A percentile compares a stretch with the other conserved stretches of the same genome.
Evolutionary conservation across 768 basidiomycete genomes (phyloP).

Genomic region (Podaxis sp.): DNA sequence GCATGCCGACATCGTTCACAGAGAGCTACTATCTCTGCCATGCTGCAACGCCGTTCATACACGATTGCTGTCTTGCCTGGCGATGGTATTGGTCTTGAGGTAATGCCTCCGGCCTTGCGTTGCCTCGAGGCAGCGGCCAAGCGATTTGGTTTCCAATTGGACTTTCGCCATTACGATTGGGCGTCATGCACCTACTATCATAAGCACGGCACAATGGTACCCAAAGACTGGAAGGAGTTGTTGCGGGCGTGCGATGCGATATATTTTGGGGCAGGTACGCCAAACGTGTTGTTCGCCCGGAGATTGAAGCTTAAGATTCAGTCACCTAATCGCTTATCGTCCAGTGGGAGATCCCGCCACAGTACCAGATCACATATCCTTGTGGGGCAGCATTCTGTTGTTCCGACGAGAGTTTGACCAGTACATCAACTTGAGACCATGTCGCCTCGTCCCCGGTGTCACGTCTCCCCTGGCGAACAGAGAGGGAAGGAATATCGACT

Average conservation of each 20-base stretch:
- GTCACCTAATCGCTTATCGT: conserved; percentile 16
- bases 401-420: conserved; percentile 54
- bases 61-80: conserved; percentile 50
- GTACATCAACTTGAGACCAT: conserved; percentile 49
- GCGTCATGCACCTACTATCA: conserved; percentile 45
- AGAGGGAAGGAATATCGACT: conserved; percentile 42
- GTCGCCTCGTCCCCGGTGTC: conserved; percentile 46
- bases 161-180: conserved; percentile 48
- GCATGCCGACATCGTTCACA: not conserved
- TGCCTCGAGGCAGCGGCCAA: conserved; percentile 42
- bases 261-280: conserved; percentile 44
- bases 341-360: conserved; percentile 44
- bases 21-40: conserved; percentile 8
- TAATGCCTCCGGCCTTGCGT: conserved; percentile 45
- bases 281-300: conserved; percentile 12
- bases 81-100: conserved; percentile 54
- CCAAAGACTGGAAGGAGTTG: conserved; percentile 37
- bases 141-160: conserved; percentile 42
- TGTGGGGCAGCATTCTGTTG: conserved; percentile 50
- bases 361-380: conserved; percentile 56
- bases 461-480: conserved; percentile 45
- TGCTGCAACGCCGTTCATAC: conserved; percentile 25
- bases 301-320: conserved; percentile 2
- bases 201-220: conserved; percentile 46
- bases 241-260: conserved; percentile 43